Base-by-base conservation (phyloP, 2,329 filamentous ascomycete genomes). In the Claviceps maximensis region DNA sequence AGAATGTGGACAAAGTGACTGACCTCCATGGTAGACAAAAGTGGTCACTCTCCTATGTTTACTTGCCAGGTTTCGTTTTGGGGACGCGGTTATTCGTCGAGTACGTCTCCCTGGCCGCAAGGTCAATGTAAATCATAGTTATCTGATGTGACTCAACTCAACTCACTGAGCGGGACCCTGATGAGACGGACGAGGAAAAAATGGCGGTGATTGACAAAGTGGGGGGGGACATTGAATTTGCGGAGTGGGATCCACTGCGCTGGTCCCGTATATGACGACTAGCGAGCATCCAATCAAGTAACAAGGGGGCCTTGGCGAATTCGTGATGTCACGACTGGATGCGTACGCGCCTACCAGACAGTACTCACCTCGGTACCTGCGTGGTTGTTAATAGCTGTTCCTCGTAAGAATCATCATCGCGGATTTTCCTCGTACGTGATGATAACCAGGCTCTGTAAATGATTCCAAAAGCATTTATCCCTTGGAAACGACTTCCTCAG, bases 11-110 rank as follows among this genome's bases (percentile, higher is more conserved):
- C 21, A 25, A 21, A 15, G n/a, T 33, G 36, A 46, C 42, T 47
- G 40, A 67, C 65, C 61, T 68, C 64, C 65, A 68, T 68, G 46
- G 47, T 59, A 40, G 40, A 23, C 33, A 10, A 31, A 44, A 9
- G 17, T 5, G 4, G 9, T 6, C 15, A 46, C 25, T 9, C 36
- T 5, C 7, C 23, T 23, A 2, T 47, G 17, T 33, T 17, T 25
- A 45, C 12, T 19, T 10, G 27, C 3, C 33, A n/a, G 49, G 38
- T 19, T 42, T 23, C 19, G 33, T 40, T 33, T 38, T 15, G 21
- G 19, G 17, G 10, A 27, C 9, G 27, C 15, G 19, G 17, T 15
- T 49, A 17, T 33, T 40, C 13, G 36, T 17, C 47, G 36, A 27
- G 23, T 49, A 31, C 29, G 46, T 21, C 29, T 27, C 29, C n/a